These are phyloP conservation scores for Durio zibethinus DNA, from an alignment of 345 rosid species.

Conservation along the genomic window DNA sequence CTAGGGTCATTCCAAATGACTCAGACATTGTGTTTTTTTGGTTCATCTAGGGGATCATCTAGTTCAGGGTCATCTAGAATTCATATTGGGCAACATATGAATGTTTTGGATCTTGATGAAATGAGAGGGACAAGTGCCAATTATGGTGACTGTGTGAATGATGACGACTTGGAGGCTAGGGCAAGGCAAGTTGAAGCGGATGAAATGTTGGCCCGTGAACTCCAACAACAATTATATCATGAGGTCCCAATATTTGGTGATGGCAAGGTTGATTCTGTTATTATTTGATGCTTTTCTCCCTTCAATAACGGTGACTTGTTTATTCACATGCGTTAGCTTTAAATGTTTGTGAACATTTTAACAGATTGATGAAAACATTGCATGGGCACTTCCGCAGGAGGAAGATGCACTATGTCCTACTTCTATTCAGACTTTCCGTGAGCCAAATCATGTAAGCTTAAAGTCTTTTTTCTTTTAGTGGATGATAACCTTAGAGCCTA, in stretches of 20 bases:
- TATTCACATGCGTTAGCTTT: background rate
- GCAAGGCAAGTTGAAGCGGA: conserved; percentile 88
- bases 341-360: conserved; percentile 12
- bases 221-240: conserved; percentile 81
- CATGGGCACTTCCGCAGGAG: conserved; percentile 57
- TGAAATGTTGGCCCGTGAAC: conserved; percentile 77
- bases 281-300: conserved; percentile 1
- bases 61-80: conserved; percentile 50
- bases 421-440: conserved; percentile 29
- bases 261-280: conserved; percentile 45
- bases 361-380: conserved; percentile 64
- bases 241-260: conserved; percentile 39
- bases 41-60: conserved; percentile 55
- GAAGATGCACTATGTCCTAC: conserved; percentile 39
- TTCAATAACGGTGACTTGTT: conserved; percentile 6
- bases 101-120: conserved; percentile 42
- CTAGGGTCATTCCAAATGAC: conserved; percentile 37
- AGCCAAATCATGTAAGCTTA: conserved; percentile 26
- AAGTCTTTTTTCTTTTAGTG: background rate
- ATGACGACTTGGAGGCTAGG: conserved; percentile 45
- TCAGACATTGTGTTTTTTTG: conserved; percentile 44
- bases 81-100: conserved; percentile 29
- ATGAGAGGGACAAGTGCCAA: conserved; percentile 22
- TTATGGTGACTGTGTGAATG: conserved; percentile 26
- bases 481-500: background rate